A percentile compares a stretch with the other conserved stretches of the same genome.
phyloP scores from a whole-genome alignment of 108 stramenopile genomes.

The Skeletonema grethae region DNA sequence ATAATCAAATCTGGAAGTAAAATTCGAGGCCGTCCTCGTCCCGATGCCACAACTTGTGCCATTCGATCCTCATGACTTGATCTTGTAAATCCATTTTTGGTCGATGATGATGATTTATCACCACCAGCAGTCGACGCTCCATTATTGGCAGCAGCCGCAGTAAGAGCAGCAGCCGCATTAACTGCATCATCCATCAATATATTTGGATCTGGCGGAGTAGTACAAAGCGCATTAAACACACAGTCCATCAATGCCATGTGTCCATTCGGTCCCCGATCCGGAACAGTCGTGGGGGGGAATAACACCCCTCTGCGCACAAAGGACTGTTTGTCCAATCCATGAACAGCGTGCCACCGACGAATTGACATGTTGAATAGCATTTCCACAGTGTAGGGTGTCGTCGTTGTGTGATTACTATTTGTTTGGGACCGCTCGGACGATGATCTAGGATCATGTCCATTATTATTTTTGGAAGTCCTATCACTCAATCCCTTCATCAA shows the following conservation, averaged over 20 bases:
- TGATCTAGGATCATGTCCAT: slow-evolving; percentile 3
- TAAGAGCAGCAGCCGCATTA: slow-evolving; percentile 21
- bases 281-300: slow-evolving; percentile 63
- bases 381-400: slow-evolving; percentile 15
- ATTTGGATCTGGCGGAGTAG: slow-evolving; percentile 18
- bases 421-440: background rate
- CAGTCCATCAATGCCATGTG: slow-evolving; percentile 88
- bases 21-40: slow-evolving; percentile 40
- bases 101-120: slow-evolving; percentile 1
- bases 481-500: background rate
- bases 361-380: slow-evolving; percentile 6
- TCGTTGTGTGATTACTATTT: background rate
- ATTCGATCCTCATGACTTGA: slow-evolving; percentile 27
- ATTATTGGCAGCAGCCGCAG: slow-evolving; percentile 18
- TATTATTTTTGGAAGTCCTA: background rate
- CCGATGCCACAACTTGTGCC: slow-evolving; percentile 27
- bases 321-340: slow-evolving; percentile 67
- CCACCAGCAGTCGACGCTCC: background rate
- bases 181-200: slow-evolving; percentile 27
- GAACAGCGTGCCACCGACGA: slow-evolving; percentile 19
- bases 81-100: slow-evolving; percentile 16
- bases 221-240: slow-evolving; percentile 59
- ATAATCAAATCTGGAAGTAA: slow-evolving; percentile 75
- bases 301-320: slow-evolving; percentile 54
- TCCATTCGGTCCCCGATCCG: slow-evolving; percentile 73